Conservation (phyloP, 139 green algal species). For the Zygnema circumcarinatum region DNA sequence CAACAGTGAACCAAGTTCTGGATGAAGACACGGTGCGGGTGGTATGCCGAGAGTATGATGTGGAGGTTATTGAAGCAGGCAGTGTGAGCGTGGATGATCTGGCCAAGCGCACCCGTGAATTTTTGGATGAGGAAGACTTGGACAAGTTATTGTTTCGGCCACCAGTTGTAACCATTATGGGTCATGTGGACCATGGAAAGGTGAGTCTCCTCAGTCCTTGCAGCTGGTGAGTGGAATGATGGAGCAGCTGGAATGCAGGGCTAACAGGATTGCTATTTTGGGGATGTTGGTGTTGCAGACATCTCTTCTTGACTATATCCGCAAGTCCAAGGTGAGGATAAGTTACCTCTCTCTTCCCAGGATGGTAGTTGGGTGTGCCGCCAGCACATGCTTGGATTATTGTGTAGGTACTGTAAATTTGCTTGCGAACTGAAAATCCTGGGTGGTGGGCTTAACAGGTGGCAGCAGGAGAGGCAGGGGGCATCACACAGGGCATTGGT, state of each 20-base stretch:
- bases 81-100: slow-evolving; percentile 59
- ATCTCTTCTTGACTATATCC: slow-evolving; percentile 62
- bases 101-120: slow-evolving; percentile 78
- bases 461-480: slow-evolving; percentile 92
- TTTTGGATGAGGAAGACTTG: slow-evolving; percentile 81
- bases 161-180: slow-evolving; percentile 98
- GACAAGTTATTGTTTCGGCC: slow-evolving; percentile 77
- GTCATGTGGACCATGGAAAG: slow-evolving; percentile 98
- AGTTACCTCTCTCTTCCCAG: slow-evolving; percentile 2
- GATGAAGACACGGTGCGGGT: slow-evolving; percentile 74
- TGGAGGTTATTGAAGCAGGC: slow-evolving; percentile 68
- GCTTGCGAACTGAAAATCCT: background rate
- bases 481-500: slow-evolving; percentile 98
- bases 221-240: slow-evolving; percentile 67
- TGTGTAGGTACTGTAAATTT: slow-evolving; percentile 9
- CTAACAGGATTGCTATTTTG: background rate
- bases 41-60: slow-evolving; percentile 78
- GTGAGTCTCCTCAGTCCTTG: slow-evolving; percentile 48
- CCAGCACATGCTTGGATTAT: slow-evolving; percentile 11
- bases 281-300: slow-evolving; percentile 36
- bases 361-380: slow-evolving; percentile 14
- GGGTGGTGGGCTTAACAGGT: slow-evolving; percentile 48
- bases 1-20: slow-evolving; percentile 85
- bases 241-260: background rate
- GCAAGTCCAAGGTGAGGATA: slow-evolving; percentile 53